Base-by-base conservation (phyloP, 2,329 filamentous ascomycete genomes). In the Conoideocrella luteorostrata region DNA sequence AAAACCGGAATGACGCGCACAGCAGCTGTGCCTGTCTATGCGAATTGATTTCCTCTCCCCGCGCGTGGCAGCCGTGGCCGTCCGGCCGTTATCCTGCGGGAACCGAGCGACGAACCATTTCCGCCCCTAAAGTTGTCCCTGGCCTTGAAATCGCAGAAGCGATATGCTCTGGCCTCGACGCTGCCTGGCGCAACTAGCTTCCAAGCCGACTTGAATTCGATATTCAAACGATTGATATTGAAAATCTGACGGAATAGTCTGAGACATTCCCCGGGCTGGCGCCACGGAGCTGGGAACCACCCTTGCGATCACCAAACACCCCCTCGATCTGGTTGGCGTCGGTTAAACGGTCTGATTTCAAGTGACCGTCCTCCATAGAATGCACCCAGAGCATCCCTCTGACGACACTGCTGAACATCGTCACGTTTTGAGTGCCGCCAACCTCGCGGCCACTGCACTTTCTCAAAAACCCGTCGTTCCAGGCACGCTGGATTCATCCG, bases 401-500 rank as follows among this genome's bases (percentile, higher is more conserved):
- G 35, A 34, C 43, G 29, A 32, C 23, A 26, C 35, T 28, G 20
- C 20, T 9, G 23, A 22, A 21, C 11, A 33, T n/a, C 21, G n/a
- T 37, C 4, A 33, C n/a, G 11, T 37, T 20, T 26, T 17, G 15
- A 6, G 30, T 17, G 40, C 5, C 29, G 11, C 12, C 39, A n/a
- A 22, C 22, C 4, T 34, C 21, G 39, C n/a, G n/a, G n/a, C 28
- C 13, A 13, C 28, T 26, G 29, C 34, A 26, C 28, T n/a, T 30
- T 35, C 40, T 40, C 13, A 34, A 21, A 38, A 21, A 26, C 21
- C 28, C 22, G 2, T 21, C 28, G 18, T 15, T 20, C 13, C 15
- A 9, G n/a, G 4, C 34, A 35, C 37, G 15, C 46, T 40, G 39
- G 43, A 45, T 40, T 30, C 45, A 12, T 32, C 47, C 34, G 23